Conservation (phyloP, 768 basidiomycete species). For the Termitomyces heimii region DNA sequence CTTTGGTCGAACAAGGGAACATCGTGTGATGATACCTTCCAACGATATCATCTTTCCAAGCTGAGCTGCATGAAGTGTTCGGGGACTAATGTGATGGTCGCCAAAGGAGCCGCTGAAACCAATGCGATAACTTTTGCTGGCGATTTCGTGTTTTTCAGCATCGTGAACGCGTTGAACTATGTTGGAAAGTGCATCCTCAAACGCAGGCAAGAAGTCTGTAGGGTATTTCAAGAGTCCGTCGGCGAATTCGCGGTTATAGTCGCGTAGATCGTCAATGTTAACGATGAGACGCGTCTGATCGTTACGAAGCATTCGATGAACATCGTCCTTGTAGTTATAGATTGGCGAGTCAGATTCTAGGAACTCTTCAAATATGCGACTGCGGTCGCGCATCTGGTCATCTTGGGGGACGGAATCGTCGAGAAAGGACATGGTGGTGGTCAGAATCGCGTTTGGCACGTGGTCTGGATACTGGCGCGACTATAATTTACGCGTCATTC, state of each 20-base stretch:
- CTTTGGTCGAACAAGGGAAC: slow-evolving; percentile 96
- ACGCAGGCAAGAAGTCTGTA: slow-evolving; percentile 79
- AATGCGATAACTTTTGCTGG: slow-evolving; percentile 76
- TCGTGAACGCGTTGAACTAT: slow-evolving; percentile 74
- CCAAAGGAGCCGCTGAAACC: slow-evolving; percentile 97
- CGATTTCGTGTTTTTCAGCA: slow-evolving; percentile 73
- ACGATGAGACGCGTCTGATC: slow-evolving; percentile 87
- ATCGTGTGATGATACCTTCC: slow-evolving; percentile 97
- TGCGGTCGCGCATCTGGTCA: slow-evolving; percentile 66
- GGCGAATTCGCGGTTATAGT: slow-evolving; percentile 82
- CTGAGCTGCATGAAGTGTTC: slow-evolving; percentile 82
- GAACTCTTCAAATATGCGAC: slow-evolving; percentile 80
- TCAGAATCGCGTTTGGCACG: background rate
- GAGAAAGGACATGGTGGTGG: slow-evolving; percentile 33
- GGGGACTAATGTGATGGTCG: slow-evolving; percentile 95
- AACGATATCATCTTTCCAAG: slow-evolving; percentile 95
- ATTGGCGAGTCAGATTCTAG: slow-evolving; percentile 59
- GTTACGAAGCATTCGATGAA: slow-evolving; percentile 73
- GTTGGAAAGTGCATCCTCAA: slow-evolving; percentile 76
- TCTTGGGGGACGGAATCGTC: slow-evolving; percentile 66
- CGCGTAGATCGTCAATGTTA: slow-evolving; percentile 94
- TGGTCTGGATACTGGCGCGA: background rate
- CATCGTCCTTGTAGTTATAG: slow-evolving; percentile 83
- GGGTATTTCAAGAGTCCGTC: slow-evolving; percentile 89
- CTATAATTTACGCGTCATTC: slow-evolving; percentile 8